Percentiles rank a stretch among this genome's conserved stretches.
Conservation (phyloP, 2,329 filamentous ascomycete species). For the Pyrenochaeta sp. region DNA sequence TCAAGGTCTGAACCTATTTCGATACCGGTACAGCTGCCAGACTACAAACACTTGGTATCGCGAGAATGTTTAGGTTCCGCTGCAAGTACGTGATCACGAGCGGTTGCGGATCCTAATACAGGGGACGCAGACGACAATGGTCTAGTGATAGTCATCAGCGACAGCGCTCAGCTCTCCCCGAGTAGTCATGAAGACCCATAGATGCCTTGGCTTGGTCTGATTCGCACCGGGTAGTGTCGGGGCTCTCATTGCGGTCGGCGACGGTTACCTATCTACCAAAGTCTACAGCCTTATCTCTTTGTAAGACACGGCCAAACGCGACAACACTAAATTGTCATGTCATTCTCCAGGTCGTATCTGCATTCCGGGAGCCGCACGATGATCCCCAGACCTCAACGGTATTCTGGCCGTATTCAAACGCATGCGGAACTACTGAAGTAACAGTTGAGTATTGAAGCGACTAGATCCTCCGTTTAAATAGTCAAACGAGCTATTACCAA, state of each 20-base stretch:
- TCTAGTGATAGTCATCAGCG: neutral
- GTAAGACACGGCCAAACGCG: constrained; percentile 13
- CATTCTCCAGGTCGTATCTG: constrained; percentile 15
- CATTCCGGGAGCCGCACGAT: constrained; percentile 9
- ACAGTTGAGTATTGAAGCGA: constrained; percentile 5
- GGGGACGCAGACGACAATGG: too few relatives aligned
- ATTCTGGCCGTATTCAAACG: neutral
- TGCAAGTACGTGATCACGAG: too few relatives aligned
- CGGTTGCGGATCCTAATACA: too few relatives aligned
- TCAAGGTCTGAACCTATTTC: too few relatives aligned
- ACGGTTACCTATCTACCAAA: constrained; percentile 14
- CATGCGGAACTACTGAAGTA: constrained; percentile 6
- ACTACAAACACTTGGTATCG: too few relatives aligned
- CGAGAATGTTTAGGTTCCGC: too few relatives aligned
- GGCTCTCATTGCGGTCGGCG: constrained; percentile 4
- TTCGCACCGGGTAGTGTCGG: constrained; percentile 21
- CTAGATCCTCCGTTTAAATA: constrained; percentile 5
- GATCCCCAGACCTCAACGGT: constrained; percentile 8
- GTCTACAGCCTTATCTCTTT: constrained; percentile 21
- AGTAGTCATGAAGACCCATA: neutral
- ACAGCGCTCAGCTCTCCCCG: too few relatives aligned
- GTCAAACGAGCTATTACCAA: constrained; percentile 3
- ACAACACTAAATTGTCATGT: constrained; percentile 27
- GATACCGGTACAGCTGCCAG: too few relatives aligned
- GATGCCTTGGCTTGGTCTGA: too few relatives aligned